phyloP scores from a whole-genome alignment of 2,329 filamentous ascomycete species.

The Stagonosporopsis rhizophila region DNA sequence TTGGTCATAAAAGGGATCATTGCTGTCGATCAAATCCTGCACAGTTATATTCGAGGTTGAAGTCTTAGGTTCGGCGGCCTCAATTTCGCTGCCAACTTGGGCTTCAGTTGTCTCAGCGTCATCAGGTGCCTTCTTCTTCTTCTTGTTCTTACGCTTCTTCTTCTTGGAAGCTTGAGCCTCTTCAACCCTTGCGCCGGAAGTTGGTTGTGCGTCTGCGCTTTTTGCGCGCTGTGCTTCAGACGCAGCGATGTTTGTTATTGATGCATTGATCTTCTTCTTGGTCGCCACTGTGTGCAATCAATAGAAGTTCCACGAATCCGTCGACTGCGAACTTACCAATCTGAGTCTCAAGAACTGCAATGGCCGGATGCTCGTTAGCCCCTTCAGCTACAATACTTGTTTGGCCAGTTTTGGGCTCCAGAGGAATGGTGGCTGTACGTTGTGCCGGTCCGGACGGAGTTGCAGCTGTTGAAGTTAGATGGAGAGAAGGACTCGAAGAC shows the following conservation, averaged over 20 bases:
- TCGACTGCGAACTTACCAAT: not conserved
- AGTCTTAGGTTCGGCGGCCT: not conserved
- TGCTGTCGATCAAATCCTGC: not conserved
- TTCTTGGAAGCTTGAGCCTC: conserved; percentile 7
- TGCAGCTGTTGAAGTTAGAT: not conserved
- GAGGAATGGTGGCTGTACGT: not conserved
- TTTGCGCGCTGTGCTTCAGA: not conserved
- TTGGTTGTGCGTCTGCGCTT: not conserved
- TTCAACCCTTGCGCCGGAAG: not conserved
- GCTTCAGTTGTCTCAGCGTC: not conserved
- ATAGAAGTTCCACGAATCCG: no score
- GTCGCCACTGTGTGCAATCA: not conserved
- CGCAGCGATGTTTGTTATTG: not conserved
- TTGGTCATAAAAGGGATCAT: conserved; percentile 9
- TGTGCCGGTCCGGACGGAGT: not conserved
- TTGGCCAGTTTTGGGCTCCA: not conserved
- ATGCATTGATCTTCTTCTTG: not conserved
- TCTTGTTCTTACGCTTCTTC: conserved; percentile 15
- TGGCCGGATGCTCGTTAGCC: not conserved
- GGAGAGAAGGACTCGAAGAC: no score
- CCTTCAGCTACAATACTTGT: not conserved
- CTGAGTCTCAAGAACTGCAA: not conserved
- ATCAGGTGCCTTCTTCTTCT: conserved; percentile 7
- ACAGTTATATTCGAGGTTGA: not conserved
- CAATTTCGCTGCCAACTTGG: not conserved